Percentiles rank a stretch among this genome's conserved stretches.
Conservation (phyloP, 345 rosid species). For the Bretschneidera sinensis region DNA sequence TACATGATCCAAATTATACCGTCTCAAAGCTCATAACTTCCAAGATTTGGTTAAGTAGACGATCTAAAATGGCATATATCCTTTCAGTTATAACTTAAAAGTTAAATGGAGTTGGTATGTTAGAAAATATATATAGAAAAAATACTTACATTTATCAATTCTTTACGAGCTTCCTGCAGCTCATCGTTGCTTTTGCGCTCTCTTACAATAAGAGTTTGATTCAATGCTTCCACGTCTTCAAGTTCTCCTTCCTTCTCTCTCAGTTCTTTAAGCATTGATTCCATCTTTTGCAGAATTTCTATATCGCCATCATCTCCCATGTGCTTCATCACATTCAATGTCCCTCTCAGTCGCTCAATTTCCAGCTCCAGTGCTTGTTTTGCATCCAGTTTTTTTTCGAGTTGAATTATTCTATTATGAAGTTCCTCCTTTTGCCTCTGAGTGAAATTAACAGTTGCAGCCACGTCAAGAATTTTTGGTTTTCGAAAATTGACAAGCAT, state of each 20-base stretch:
- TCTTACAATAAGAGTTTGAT: conserved; percentile 73
- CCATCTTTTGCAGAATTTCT: conserved; percentile 63
- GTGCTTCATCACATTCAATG: conserved; percentile 63
- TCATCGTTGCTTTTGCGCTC: conserved; percentile 88
- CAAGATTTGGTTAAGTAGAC: no score
- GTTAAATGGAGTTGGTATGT: neutral
- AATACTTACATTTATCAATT: conserved; percentile 61
- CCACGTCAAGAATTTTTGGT: neutral
- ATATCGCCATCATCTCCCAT: conserved; percentile 63
- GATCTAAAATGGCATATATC: conserved; percentile 1
- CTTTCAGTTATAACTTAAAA: neutral
- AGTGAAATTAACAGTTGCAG: conserved; percentile 14
- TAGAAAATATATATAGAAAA: neutral
- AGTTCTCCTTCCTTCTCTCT: conserved; percentile 86
- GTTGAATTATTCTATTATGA: conserved; percentile 53
- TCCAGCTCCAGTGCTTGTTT: conserved; percentile 85
- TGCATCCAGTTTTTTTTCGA: conserved; percentile 74
- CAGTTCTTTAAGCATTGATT: conserved; percentile 49
- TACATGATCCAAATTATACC: no score
- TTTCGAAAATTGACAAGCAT: conserved; percentile 7
- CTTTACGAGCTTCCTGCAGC: conserved; percentile 90
- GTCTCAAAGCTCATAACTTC: no score
- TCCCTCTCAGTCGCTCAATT: conserved; percentile 63
- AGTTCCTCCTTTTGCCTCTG: conserved; percentile 78
- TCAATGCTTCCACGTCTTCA: conserved; percentile 58